phyloP scores from a whole-genome alignment of 2,329 filamentous ascomycete species.

The Pseudogymnoascus sp. region DNA sequence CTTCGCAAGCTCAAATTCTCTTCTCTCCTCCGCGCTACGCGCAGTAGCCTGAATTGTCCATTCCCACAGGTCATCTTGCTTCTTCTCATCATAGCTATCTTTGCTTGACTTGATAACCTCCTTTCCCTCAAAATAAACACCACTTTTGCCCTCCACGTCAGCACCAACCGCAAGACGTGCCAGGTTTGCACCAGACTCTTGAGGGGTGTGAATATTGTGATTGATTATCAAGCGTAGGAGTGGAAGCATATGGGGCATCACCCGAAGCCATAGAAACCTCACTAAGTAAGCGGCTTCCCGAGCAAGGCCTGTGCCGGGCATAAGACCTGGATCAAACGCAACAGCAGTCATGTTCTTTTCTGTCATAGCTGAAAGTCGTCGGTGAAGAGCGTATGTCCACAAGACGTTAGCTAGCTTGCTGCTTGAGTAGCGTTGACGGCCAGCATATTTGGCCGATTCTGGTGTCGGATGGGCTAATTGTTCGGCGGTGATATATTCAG shows the following conservation, averaged over 20 bases:
- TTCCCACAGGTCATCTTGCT: conserved; percentile 42
- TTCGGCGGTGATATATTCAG: conserved; percentile 37
- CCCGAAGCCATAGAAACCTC: conserved; percentile 30
- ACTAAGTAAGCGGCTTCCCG: conserved; percentile 22
- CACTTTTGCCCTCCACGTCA: conserved; percentile 31
- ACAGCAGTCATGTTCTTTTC: conserved; percentile 33
- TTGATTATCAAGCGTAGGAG: conserved; percentile 30
- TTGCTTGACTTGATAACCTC: conserved; percentile 35
- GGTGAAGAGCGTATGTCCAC: conserved; percentile 39
- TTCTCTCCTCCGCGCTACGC: conserved; percentile 22
- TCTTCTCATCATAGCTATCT: conserved; percentile 36
- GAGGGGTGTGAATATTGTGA: conserved; percentile 33
- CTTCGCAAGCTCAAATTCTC: conserved; percentile 17
- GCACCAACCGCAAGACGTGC: conserved; percentile 33
- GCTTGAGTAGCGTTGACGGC: conserved; percentile 36
- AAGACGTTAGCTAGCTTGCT: conserved; percentile 42
- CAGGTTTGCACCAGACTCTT: conserved; percentile 35
- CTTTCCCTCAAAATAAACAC: conserved; percentile 38
- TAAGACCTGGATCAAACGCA: conserved; percentile 41
- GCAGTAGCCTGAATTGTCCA: conserved; percentile 38
- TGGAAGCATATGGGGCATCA: conserved; percentile 32
- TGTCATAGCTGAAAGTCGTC: conserved; percentile 26
- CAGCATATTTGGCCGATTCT: conserved; percentile 25
- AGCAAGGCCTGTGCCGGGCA: conserved; percentile 39
- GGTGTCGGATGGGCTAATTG: conserved; percentile 36